A percentile compares a stretch with the other conserved stretches of the same genome.
Conservation (phyloP, 176 grass and related monocot species). For the Cenchrus purpureus region DNA sequence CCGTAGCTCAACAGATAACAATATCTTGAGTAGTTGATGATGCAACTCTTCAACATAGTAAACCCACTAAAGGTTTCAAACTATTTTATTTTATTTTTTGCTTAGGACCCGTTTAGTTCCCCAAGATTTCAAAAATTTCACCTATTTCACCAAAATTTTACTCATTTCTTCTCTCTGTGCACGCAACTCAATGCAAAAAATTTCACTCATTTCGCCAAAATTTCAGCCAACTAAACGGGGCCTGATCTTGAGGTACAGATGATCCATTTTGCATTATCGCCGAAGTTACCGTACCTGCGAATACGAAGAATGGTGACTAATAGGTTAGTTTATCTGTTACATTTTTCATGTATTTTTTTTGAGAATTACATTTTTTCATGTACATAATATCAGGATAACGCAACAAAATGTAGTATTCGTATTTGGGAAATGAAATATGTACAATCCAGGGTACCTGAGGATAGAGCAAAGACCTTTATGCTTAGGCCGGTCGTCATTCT, state of each 20-base stretch:
- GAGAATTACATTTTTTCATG: neutral
- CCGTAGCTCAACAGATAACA: neutral
- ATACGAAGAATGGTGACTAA: neutral
- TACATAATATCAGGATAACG: neutral
- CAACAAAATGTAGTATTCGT: neutral
- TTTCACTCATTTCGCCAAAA: too few relatives aligned
- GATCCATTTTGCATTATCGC: neutral
- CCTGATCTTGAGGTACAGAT: neutral
- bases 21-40: neutral
- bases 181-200: too few relatives aligned
- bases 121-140: too few relatives aligned
- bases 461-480: neutral
- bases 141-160: too few relatives aligned
- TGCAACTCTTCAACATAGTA: neutral
- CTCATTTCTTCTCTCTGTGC: too few relatives aligned
- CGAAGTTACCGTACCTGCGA: neutral
- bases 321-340: neutral
- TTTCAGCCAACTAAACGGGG: too few relatives aligned
- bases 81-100: too few relatives aligned
- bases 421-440: neutral
- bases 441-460: neutral
- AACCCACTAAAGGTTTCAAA: neutral
- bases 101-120: too few relatives aligned
- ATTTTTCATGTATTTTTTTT: neutral
- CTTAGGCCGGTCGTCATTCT: neutral